Conservation (phyloP, 2,329 filamentous ascomycete species). For the Phyllosticta paracitricarpa region DNA sequence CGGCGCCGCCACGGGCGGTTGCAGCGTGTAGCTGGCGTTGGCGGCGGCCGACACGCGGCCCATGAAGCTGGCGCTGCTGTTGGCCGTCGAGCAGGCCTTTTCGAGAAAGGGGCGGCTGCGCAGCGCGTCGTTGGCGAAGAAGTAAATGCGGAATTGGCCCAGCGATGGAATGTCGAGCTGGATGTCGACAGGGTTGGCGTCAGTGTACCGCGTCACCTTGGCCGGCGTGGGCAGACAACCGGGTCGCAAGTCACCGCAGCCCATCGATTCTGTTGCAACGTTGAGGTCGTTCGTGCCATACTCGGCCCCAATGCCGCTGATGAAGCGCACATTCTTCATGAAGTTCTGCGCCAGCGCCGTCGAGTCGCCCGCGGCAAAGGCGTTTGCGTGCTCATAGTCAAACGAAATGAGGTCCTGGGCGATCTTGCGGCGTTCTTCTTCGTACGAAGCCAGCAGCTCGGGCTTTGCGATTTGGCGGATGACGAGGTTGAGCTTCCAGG, state of each 20-base stretch:
- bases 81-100: constrained; percentile 47
- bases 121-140: constrained; percentile 53
- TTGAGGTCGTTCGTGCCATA: constrained; percentile 58
- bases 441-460: constrained; percentile 29
- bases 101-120: constrained; percentile 48
- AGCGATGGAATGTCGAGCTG: constrained; percentile 70
- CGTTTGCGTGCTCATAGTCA: constrained; percentile 40
- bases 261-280: constrained; percentile 40
- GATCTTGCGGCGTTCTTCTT: constrained; percentile 33
- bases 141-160: constrained; percentile 66
- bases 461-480: constrained; percentile 29
- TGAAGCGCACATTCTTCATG: constrained; percentile 60
- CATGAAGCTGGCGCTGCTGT: constrained; percentile 44
- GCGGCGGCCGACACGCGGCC: constrained; percentile 50
- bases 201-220: constrained; percentile 63
- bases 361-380: constrained; percentile 51
- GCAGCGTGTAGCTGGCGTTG: constrained; percentile 50
- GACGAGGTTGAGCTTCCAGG: constrained; percentile 35
- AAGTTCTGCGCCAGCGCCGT: constrained; percentile 59
- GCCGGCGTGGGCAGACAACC: constrained; percentile 51
- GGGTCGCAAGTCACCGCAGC: constrained; percentile 24
- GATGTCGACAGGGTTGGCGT: constrained; percentile 67
- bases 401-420: constrained; percentile 36
- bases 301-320: constrained; percentile 60
- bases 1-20: constrained; percentile 47